These are phyloP conservation scores for Leccinum ponderosum DNA, from an alignment of 1,284 basidiomycete species.

Conservation along the genomic window DNA sequence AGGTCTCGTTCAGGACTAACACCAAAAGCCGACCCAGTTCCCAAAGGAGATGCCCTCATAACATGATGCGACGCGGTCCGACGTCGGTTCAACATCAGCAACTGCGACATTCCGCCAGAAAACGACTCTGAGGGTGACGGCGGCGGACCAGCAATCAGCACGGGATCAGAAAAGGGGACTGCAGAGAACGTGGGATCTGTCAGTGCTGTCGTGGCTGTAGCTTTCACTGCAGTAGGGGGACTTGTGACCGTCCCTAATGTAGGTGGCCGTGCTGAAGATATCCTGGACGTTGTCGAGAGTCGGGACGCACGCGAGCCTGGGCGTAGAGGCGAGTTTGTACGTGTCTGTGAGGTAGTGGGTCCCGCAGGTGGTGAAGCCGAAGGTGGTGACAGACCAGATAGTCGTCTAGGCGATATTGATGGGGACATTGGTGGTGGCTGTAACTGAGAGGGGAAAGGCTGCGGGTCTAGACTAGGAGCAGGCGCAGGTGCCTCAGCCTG, in stretches of 20 bases:
- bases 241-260: conserved; percentile 48
- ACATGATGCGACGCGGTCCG: conserved; percentile 60
- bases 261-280: conserved; percentile 60
- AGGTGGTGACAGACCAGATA: conserved; percentile 21
- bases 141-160: conserved; percentile 41
- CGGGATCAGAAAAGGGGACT: conserved; percentile 44
- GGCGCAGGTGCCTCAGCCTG: conserved; percentile 11
- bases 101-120: conserved; percentile 54
- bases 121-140: conserved; percentile 60
- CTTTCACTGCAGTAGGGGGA: conserved; percentile 48
- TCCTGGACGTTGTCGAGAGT: conserved; percentile 60
- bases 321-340: conserved; percentile 54
- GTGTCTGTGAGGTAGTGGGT: conserved; percentile 31
- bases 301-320: conserved; percentile 70
- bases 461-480: neutral
- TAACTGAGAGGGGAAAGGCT: neutral
- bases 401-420: conserved; percentile 36
- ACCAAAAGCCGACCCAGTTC: conserved; percentile 22
- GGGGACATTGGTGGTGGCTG: conserved; percentile 34
- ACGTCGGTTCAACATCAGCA: conserved; percentile 43
- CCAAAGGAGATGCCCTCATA: conserved; percentile 47
- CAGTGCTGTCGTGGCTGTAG: conserved; percentile 67
- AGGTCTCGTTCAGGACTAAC: neutral
- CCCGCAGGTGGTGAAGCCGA: conserved; percentile 30
- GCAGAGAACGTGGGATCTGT: conserved; percentile 49